A percentile compares a stretch with the other conserved stretches of the same genome.
Evolutionary conservation across 352 stramenopile species (phyloP).

Genomic region (Phytopythium aichiense): DNA sequence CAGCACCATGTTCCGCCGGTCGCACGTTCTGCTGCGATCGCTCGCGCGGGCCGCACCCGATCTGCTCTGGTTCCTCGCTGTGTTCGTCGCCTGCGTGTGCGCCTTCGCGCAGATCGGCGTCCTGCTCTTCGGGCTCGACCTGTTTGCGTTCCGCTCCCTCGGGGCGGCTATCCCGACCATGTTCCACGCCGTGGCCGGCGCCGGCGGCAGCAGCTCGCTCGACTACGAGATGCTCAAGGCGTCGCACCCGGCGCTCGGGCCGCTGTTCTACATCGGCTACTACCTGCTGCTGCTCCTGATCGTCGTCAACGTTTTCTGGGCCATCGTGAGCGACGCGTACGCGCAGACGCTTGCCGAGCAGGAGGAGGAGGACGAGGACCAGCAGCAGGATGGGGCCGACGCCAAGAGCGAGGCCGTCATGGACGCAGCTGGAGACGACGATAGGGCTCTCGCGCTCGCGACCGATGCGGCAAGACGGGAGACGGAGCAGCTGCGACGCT

Average conservation of each 20-base stretch:
- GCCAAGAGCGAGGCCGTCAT: conserved; percentile 7
- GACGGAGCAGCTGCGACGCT: conserved; percentile 41
- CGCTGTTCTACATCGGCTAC: conserved; percentile 68
- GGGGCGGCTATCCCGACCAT: conserved; percentile 47
- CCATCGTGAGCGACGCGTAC: conserved; percentile 76
- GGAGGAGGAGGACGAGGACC: conserved; percentile 50
- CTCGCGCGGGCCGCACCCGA: conserved; percentile 45
- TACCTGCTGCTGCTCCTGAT: conserved; percentile 69
- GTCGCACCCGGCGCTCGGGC: conserved; percentile 42
- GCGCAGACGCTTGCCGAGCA: conserved; percentile 61
- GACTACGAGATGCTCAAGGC: conserved; percentile 44
- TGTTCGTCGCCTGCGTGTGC: conserved; percentile 52
- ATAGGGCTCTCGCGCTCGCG: conserved; percentile 21
- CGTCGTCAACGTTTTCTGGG: conserved; percentile 69
- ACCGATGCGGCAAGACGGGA: conserved; percentile 25
- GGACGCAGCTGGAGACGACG: conserved; percentile 3
- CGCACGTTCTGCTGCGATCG: conserved; percentile 51
- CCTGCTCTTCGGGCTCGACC: conserved; percentile 52
- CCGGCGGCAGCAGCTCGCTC: conserved; percentile 14
- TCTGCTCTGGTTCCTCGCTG: conserved; percentile 55
- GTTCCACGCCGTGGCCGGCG: conserved; percentile 51
- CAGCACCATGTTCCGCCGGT: conserved; percentile 57
- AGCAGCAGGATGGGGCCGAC: conserved; percentile 11
- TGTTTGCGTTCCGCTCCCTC: conserved; percentile 53
- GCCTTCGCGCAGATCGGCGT: conserved; percentile 66